phyloP scores from a whole-genome alignment of 371 early-diverging fungal species.

The Mortierella sp. region DNA sequence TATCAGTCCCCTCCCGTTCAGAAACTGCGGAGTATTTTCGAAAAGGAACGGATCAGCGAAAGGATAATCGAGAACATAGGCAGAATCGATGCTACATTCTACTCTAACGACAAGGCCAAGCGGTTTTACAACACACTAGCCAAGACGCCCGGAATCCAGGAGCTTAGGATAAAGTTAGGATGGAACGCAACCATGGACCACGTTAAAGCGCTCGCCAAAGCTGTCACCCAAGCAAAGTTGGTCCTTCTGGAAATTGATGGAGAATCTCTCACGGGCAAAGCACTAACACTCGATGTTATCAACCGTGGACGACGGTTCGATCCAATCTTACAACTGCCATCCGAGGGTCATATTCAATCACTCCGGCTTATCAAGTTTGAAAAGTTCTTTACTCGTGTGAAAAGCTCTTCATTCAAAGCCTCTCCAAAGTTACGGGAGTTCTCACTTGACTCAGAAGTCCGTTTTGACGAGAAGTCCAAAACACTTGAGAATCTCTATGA shows the following conservation, averaged over 20 bases:
- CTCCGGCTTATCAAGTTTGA: no score
- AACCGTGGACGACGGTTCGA: no score
- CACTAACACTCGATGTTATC: background rate
- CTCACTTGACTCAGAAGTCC: no score
- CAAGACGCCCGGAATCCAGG: background rate
- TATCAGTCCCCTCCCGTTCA: background rate
- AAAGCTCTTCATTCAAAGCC: no score
- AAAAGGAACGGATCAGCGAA: slow-evolving; percentile 2
- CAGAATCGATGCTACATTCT: background rate
- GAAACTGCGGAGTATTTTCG: background rate
- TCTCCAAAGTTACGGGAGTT: no score
- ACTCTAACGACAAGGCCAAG: background rate
- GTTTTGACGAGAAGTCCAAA: no score
- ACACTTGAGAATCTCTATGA: no score
- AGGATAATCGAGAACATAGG: background rate
- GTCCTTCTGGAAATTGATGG: no score
- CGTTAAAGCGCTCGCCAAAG: background rate
- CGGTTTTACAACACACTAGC: slow-evolving; percentile 8
- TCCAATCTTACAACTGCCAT: no score
- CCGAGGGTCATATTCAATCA: no score
- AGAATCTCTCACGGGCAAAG: background rate
- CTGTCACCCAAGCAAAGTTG: slow-evolving; percentile 2
- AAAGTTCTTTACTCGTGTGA: no score
- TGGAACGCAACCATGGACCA: slow-evolving; percentile 12
- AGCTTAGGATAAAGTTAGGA: background rate